Evolutionary conservation across 148 eudicot genomes (phyloP), one percentile per base, ranked within the genome.

Genomic region (Rhododendron molle): DNA sequence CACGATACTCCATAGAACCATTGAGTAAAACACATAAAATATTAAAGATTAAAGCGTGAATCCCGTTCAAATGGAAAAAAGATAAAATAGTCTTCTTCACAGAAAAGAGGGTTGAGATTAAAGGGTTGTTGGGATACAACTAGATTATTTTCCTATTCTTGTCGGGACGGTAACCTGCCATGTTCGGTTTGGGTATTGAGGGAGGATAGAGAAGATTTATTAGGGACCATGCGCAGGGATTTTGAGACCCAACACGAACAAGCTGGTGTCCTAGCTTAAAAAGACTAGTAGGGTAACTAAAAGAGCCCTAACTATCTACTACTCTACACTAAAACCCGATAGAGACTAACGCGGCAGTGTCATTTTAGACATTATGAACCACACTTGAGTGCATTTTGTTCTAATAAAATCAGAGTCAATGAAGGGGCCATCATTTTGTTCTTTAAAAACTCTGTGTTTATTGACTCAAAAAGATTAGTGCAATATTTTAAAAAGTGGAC

Each of bases 401-500:
- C 7, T 28, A 3, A 32, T 32, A 71, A 71, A 71, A 30, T 71
- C 9, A 30, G 38, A 71, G 76, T 34, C 76, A 71, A 71, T 32
- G 76, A 71, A 40, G 32, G 76, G 76, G 20, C 40, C 20, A 26
- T 28, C 76, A 71, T 71, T 71, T 71, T 13, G 38, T 71, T 30
- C 15, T 14, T 20, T 73, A n/a, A 52, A 54, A 28, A 1, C 15
- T 52, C 0, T 28, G 40, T 28, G 40, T 26, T 36, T 62, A 50
- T 40, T 36, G 49, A 58, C 36, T 82, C 28, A 44, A 49, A 80
- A 32, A 60, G 81, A 81, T 20, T 47, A 65, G 49, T 87, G 85
- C 91, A 91, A 85, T 88, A 89, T 85, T 89, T 88, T 87, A 90
- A 88, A 87, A 88, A 87, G 90, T 82, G 52, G 88, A 85, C 81